These are phyloP conservation scores for Cladosporium sp. DNA, from an alignment of 2,329 filamentous ascomycete genomes.

Conservation along the genomic window DNA sequence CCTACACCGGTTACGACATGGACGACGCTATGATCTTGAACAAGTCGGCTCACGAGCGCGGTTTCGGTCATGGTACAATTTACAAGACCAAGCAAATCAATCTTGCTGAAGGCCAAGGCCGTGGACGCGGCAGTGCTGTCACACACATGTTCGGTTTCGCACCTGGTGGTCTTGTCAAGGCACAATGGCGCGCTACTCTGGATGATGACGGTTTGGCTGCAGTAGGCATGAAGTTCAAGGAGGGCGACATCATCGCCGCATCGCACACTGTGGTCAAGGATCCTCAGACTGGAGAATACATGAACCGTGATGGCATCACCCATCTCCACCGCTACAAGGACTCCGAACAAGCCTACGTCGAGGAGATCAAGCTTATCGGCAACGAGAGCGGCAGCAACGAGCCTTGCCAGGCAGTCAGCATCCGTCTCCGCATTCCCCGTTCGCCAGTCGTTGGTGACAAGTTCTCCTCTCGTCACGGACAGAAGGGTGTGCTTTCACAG, in stretches of 20 bases:
- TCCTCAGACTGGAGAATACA: slow-evolving; percentile 63
- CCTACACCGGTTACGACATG: slow-evolving; percentile 99
- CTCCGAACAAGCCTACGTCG: slow-evolving; percentile 77
- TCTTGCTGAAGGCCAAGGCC: slow-evolving; percentile 62
- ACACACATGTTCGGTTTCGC: slow-evolving; percentile 89
- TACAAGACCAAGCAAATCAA: slow-evolving; percentile 96
- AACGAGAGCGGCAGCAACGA: slow-evolving; percentile 79
- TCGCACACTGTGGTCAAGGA: slow-evolving; percentile 85
- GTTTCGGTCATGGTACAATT: slow-evolving; percentile 91
- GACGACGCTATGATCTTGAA: slow-evolving; percentile 99
- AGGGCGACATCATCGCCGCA: slow-evolving; percentile 81
- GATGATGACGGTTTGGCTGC: slow-evolving; percentile 85
- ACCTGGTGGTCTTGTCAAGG: slow-evolving; percentile 67
- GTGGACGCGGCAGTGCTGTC: slow-evolving; percentile 53
- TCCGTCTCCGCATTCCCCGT: slow-evolving; percentile 89
- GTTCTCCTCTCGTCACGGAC: slow-evolving; percentile 96
- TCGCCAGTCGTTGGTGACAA: slow-evolving; percentile 95
- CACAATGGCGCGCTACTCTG: slow-evolving; percentile 65
- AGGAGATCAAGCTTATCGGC: slow-evolving; percentile 88
- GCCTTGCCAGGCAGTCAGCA: slow-evolving; percentile 79
- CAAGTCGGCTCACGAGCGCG: slow-evolving; percentile 92
- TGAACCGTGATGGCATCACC: slow-evolving; percentile 81
- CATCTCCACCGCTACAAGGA: slow-evolving; percentile 96
- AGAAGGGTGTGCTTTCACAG: slow-evolving; percentile 95
- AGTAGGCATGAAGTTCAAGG: slow-evolving; percentile 70